phyloP scores from a whole-genome alignment of 2,329 filamentous ascomycete species.

The Diatrype stigma region DNA sequence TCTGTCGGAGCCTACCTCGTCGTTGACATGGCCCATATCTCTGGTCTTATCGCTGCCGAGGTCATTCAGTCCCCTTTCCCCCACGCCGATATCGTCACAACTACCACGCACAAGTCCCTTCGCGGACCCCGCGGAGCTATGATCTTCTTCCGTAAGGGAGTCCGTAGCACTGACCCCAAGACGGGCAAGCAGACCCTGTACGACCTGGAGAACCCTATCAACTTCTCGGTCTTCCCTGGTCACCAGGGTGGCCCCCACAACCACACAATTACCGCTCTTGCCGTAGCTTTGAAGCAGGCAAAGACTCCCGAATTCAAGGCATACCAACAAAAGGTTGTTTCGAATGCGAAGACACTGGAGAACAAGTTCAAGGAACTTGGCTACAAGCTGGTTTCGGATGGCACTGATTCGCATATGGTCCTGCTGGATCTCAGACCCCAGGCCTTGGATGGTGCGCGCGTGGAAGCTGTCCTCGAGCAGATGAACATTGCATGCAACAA shows the following conservation, averaged over 20 bases:
- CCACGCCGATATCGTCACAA: conserved; percentile 93
- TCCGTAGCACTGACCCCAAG: conserved; percentile 86
- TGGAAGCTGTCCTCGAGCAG: conserved; percentile 93
- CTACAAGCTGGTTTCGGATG: conserved; percentile 92
- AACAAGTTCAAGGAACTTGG: conserved; percentile 78
- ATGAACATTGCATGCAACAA: conserved; percentile 99
- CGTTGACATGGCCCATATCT: conserved; percentile 98
- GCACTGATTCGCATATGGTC: conserved; percentile 97
- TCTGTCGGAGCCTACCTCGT: conserved; percentile 90
- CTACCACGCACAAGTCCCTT: conserved; percentile 98
- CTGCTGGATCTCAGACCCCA: conserved; percentile 88
- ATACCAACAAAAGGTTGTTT: conserved; percentile 89
- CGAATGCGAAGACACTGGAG: conserved; percentile 91
- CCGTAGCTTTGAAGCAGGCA: conserved; percentile 93
- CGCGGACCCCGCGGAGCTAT: conserved; percentile 96
- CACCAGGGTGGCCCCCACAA: conserved; percentile 99
- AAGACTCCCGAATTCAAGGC: conserved; percentile 84
- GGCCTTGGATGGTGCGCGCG: conserved; percentile 84
- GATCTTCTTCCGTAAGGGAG: conserved; percentile 99
- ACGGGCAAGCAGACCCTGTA: conserved; percentile 85
- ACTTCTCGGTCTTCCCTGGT: conserved; percentile 98
- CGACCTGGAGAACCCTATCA: conserved; percentile 93
- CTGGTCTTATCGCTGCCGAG: conserved; percentile 85
- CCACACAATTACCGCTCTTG: conserved; percentile 96
- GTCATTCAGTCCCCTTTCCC: conserved; percentile 93